Conservation (phyloP, 768 basidiomycete species). For the Suillus occidentalis region DNA sequence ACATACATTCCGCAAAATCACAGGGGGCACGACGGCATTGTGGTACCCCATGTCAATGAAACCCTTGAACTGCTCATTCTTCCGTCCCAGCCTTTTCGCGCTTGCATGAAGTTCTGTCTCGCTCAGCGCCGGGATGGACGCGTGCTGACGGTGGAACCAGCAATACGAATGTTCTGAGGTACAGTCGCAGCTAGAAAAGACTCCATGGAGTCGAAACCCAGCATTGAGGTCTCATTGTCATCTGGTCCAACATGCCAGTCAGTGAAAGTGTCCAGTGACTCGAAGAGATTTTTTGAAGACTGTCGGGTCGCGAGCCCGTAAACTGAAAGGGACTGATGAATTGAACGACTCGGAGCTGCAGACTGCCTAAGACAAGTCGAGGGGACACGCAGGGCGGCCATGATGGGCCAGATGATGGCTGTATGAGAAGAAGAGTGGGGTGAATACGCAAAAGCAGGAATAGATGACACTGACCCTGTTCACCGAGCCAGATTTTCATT, state of each 20-base stretch:
- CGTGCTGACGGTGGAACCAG: too few species aligned
- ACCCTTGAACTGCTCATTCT: too few species aligned
- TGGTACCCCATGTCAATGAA: too few species aligned
- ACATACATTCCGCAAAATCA: too few species aligned
- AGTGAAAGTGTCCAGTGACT: slow-evolving; percentile 85
- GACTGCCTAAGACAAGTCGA: slow-evolving; percentile 24
- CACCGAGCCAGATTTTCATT: slow-evolving; percentile 40
- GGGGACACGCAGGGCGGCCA: slow-evolving; percentile 31
- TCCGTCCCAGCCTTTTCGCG: too few species aligned
- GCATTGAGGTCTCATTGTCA: slow-evolving; percentile 62
- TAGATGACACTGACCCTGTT: slow-evolving; percentile 17
- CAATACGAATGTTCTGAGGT: too few species aligned
- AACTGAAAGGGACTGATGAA: slow-evolving; percentile 25
- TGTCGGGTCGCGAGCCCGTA: slow-evolving; percentile 60
- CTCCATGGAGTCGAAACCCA: slow-evolving; percentile 89
- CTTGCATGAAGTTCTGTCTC: too few species aligned
- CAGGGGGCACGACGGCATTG: too few species aligned
- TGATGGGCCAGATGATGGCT: slow-evolving; percentile 18
- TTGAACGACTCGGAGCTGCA: slow-evolving; percentile 9
- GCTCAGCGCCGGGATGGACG: too few species aligned
- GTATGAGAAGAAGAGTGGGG: slow-evolving; percentile 16
- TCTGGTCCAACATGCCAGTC: slow-evolving; percentile 94
- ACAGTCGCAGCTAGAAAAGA: slow-evolving; percentile 83
- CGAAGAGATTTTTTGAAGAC: slow-evolving; percentile 65
- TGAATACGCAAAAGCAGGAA: slow-evolving; percentile 16